A percentile compares a stretch with the other conserved stretches of the same genome.
These are phyloP conservation scores for Monosporascus cannonballus DNA, from an alignment of 2,329 filamentous ascomycete species.

Conservation along the genomic window DNA sequence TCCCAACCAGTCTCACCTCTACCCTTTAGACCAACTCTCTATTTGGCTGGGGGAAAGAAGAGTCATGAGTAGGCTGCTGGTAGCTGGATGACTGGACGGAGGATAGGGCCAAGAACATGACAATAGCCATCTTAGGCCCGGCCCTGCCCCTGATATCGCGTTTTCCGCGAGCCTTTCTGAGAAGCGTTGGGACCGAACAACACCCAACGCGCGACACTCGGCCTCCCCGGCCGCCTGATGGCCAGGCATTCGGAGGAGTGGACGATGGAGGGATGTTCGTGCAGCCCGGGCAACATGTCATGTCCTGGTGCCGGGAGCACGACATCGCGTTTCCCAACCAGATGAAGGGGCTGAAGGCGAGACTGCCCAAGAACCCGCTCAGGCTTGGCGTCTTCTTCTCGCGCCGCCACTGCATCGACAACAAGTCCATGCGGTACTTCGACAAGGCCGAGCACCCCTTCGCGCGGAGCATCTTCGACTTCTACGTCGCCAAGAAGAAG, in stretches of 20 bases:
- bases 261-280: not conserved
- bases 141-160: not conserved
- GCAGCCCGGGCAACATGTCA: conserved; percentile 11
- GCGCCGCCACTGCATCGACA: conserved; percentile 20
- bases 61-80: conserved; percentile 8
- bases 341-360: conserved; percentile 5
- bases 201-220: not conserved
- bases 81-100: conserved; percentile 3
- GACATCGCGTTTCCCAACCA: conserved; percentile 26
- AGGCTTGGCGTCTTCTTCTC: conserved; percentile 6
- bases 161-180: not conserved
- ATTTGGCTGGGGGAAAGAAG: not conserved
- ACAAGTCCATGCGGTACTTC: conserved; percentile 21
- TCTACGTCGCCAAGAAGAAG: conserved; percentile 21
- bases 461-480: conserved; percentile 20
- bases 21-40: too few relatives aligned
- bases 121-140: conserved; percentile 10
- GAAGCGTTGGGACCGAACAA: conserved; percentile 1
- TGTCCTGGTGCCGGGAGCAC: conserved; percentile 33
- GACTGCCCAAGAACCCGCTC: conserved; percentile 8
- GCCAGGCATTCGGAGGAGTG: not conserved
- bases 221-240: not conserved
- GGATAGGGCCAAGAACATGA: conserved; percentile 15
- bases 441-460: conserved; percentile 20
- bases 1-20: too few relatives aligned